Evolutionary conservation across 805 yeast genomes (phyloP), one percentile per base, ranked within the genome.

Genomic region (Saccharomycopsis fodiens): DNA sequence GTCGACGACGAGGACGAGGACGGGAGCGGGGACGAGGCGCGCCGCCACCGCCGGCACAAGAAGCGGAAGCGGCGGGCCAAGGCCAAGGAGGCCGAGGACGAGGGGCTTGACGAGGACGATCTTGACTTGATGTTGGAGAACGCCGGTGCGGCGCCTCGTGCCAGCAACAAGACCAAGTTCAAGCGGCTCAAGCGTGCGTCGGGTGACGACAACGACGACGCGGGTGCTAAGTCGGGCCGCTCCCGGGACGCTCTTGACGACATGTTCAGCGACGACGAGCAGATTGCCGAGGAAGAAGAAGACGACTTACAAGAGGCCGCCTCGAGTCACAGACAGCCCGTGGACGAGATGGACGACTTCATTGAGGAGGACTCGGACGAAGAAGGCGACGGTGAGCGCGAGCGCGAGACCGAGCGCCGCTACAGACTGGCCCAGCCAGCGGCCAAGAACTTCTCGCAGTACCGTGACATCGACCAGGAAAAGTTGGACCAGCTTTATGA

Each of bases 351-450:
- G 56, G 98, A 88, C 61, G 98, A 89, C 60, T 93, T 93, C 66
- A 93, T 93, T 55, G 98, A 91, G 64, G 97, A 91, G 51, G 98
- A 93, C 63, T 85, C 94, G 6, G 97, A 87, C 55, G 95, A 88
- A 58, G 88, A 82, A 52, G 66, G 76, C 17, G 68, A 72, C 44
- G 75, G 69, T 50, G 78, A 72, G 47, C 66, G 16, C 16, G 39
- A 41, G 4, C 34, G 70, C 52, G 65, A 67, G 51, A 67, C 66
- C 51, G 62, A 73, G 55, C 66, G 78, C 61, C 73, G 64, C 37
- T 66, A 75, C 55, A 77, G 83, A 10, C n/a, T n/a, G n/a, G 68
- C 78, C 3, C 77, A 76, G 54, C 67, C 78, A 35, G 70, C 82
- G 1, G 76, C 73, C 36, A 5, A 39, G 6, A 15, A 19, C 16